Conservation (phyloP, 768 basidiomycete species). For the Trametes punicea region DNA sequence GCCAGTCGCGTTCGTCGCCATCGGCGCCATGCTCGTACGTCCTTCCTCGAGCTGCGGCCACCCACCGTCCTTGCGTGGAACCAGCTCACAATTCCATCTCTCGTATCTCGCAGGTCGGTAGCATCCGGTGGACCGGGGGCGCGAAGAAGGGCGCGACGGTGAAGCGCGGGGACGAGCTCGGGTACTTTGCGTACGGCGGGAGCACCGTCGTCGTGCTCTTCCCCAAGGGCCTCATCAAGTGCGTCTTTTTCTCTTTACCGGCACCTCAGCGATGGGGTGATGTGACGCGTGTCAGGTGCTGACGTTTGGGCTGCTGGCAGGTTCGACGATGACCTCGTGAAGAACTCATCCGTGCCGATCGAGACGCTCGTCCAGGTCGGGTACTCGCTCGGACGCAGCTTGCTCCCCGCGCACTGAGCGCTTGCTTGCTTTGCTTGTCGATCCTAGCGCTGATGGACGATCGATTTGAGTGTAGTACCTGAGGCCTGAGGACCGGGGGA, state of each 20-base stretch:
- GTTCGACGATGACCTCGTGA: slow-evolving; percentile 61
- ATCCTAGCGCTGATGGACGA: no score
- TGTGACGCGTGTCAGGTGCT: neutral
- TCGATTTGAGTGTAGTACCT: no score
- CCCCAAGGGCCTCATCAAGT: slow-evolving; percentile 48
- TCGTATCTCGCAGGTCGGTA: slow-evolving; percentile 42
- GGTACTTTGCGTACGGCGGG: slow-evolving; percentile 75
- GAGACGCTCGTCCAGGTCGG: slow-evolving; percentile 66
- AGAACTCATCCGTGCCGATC: slow-evolving; percentile 48
- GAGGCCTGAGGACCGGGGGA: no score
- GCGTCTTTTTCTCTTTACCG: slow-evolving; percentile 25
- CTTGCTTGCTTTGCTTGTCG: neutral
- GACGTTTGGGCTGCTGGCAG: slow-evolving; percentile 21
- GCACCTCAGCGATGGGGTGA: no score
- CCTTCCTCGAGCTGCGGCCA: no score
- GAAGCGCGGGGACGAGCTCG: slow-evolving; percentile 64
- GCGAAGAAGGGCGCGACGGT: slow-evolving; percentile 47
- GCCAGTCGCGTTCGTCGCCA: slow-evolving; percentile 64
- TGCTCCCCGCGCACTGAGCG: neutral
- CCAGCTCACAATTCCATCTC: neutral
- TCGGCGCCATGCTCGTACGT: slow-evolving; percentile 71
- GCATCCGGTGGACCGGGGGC: slow-evolving; percentile 62
- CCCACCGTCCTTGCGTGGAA: no score
- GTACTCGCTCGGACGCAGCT: slow-evolving; percentile 7
- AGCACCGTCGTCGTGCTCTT: slow-evolving; percentile 65